These are phyloP conservation scores for Phytophthora ramorum DNA, from an alignment of 352 stramenopile species.

Conservation along the genomic window DNA sequence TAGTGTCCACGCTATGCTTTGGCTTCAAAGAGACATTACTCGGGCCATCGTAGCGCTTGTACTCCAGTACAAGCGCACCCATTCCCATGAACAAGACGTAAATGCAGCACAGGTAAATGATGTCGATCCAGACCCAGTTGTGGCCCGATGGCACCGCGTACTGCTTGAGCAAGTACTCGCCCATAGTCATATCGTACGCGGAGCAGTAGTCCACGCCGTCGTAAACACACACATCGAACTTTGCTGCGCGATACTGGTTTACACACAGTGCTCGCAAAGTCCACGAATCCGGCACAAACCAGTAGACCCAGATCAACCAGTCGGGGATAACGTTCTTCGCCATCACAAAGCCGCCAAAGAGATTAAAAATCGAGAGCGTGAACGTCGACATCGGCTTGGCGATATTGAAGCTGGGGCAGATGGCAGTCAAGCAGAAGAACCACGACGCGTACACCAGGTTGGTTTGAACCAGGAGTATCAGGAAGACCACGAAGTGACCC, in stretches of 20 bases:
- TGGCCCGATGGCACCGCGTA: constrained; percentile 34
- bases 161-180: constrained; percentile 42
- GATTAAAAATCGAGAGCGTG: constrained; percentile 39
- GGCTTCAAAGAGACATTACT: constrained; percentile 16
- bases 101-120: constrained; percentile 39
- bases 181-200: constrained; percentile 36
- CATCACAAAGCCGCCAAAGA: constrained; percentile 67
- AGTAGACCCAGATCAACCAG: constrained; percentile 71
- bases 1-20: too few relatives aligned
- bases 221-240: constrained; percentile 43
- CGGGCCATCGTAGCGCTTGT: constrained; percentile 42
- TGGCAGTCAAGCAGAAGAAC: constrained; percentile 46
- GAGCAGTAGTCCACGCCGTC: constrained; percentile 49
- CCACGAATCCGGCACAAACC: constrained; percentile 63
- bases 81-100: constrained; percentile 39
- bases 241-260: constrained; percentile 47
- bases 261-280: constrained; percentile 42
- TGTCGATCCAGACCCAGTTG: constrained; percentile 34
- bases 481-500: constrained; percentile 41
- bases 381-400: constrained; percentile 53
- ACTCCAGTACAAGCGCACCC: constrained; percentile 39
- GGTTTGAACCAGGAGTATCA: constrained; percentile 34
- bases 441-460: constrained; percentile 43
- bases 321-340: constrained; percentile 54
- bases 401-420: constrained; percentile 43